Conservation (phyloP, 352 stramenopile species). For the Peronospora farinosa region DNA sequence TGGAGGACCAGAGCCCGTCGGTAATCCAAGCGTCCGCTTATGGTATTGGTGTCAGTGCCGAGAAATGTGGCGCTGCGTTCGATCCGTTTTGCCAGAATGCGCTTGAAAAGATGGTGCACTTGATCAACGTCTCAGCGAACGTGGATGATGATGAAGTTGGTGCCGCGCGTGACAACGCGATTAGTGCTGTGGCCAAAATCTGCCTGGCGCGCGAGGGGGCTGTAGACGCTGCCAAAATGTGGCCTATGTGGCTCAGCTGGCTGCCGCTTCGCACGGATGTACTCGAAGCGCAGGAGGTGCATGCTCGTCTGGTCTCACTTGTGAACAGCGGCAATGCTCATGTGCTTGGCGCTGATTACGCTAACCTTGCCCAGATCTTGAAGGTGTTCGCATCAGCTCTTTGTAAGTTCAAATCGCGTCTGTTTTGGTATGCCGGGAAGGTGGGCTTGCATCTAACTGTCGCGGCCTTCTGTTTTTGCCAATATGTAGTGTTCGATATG, state of each 20-base stretch:
- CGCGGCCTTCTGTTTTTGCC: slow-evolving; percentile 12
- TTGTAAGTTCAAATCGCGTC: slow-evolving; percentile 36
- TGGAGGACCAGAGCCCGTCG: slow-evolving; percentile 56
- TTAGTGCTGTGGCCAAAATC: slow-evolving; percentile 82
- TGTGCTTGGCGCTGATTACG: slow-evolving; percentile 61
- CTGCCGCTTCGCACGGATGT: slow-evolving; percentile 73
- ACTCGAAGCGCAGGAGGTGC: slow-evolving; percentile 70
- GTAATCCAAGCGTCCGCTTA: slow-evolving; percentile 81
- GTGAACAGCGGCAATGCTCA: slow-evolving; percentile 52
- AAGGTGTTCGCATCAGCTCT: slow-evolving; percentile 74
- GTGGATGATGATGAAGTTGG: slow-evolving; percentile 56
- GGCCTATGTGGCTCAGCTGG: slow-evolving; percentile 74
- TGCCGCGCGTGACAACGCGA: slow-evolving; percentile 73
- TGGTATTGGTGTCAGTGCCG: slow-evolving; percentile 75
- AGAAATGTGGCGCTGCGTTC: slow-evolving; percentile 69
- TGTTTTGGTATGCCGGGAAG: slow-evolving; percentile 7
- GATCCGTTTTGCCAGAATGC: slow-evolving; percentile 55
- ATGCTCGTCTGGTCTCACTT: slow-evolving; percentile 62
- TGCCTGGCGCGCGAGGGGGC: slow-evolving; percentile 42
- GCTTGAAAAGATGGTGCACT: slow-evolving; percentile 68
- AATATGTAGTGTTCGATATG: slow-evolving; percentile 52
- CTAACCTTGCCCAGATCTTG: slow-evolving; percentile 55
- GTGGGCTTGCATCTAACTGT: slow-evolving; percentile 12
- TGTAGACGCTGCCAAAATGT: slow-evolving; percentile 60
- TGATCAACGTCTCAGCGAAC: slow-evolving; percentile 46